Percentiles rank a stretch among this genome's conserved stretches.
phyloP scores from a whole-genome alignment of 495 filamentous ascomycete species.

The Clavariopsis aquatica region DNA sequence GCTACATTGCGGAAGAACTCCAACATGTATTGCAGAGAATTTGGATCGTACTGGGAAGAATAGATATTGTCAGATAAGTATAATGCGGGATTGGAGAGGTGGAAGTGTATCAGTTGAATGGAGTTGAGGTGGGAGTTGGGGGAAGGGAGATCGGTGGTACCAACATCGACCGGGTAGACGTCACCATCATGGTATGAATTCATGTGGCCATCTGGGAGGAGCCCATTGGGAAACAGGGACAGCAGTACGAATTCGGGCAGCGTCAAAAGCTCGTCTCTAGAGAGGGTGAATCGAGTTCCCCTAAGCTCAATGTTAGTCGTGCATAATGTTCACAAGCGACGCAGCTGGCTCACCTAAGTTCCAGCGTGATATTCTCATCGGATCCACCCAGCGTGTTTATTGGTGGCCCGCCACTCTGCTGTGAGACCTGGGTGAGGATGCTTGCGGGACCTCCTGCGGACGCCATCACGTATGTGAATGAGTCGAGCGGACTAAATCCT shows the following conservation, averaged over 20 bases:
- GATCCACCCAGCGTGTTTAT: conserved; percentile 88
- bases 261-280: conserved; percentile 90
- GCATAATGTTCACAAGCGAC: not conserved
- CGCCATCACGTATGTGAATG: conserved; percentile 97
- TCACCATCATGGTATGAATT: conserved; percentile 90
- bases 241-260: conserved; percentile 97
- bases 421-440: conserved; percentile 98
- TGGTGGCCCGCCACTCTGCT: conserved; percentile 81
- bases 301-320: conserved; percentile 49
- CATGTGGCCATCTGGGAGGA: conserved; percentile 96
- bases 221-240: conserved; percentile 95
- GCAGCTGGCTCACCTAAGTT: conserved; percentile 71
- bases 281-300: conserved; percentile 88
- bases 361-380: conserved; percentile 94
- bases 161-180: conserved; percentile 94
- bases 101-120: conserved; percentile 38
- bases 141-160: conserved; percentile 48
- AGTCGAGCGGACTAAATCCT: conserved; percentile 85
- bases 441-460: conserved; percentile 93
- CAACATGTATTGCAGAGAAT: conserved; percentile 97
- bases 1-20: conserved; percentile 97
- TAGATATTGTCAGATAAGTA: conserved; percentile 59
- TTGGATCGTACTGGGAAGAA: conserved; percentile 83
- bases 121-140: conserved; percentile 46
- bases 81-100: conserved; percentile 52